Evolutionary conservation across 345 rosid genomes (phyloP), one percentile per base, ranked within the genome.

Genomic region (Citrus reticulata): DNA sequence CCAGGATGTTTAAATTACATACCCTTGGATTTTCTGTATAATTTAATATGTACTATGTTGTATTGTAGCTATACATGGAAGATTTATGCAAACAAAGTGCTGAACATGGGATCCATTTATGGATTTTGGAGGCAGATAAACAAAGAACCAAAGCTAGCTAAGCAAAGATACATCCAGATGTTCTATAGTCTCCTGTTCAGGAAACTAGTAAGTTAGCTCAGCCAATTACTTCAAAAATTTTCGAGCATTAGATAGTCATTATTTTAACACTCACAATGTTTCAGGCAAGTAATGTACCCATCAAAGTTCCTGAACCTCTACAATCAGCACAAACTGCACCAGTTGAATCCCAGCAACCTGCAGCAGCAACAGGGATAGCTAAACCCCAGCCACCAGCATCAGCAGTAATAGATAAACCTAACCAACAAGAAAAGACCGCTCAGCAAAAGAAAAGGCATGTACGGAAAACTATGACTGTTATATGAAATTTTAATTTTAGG

Each of bases 1-100:
- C n/a, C 78, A 63, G 8, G 40, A 77, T 29, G 54, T 16, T 40
- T 54, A 54, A 71, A 10, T 58, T 27, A 54, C 66, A 68, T 30
- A 72, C 39, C 70, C 30, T 5, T 64, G 34, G 24, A 73, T 67
- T 73, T 66, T 51, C 25, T 8, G 54, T 34, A 27, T 40, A 61
- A 61, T 35, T 2, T 64, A 40, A 27, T 19, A 24, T 54, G 49
- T 16, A 70, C 24, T 30, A 22, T 54, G 27, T 57, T 80, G 78
- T 54, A 34, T 73, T 81, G 86, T 85, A 95, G 98, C 89, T 96
- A 96, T 70, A 94, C 98, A 55, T 96, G 97, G 99, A 93, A 96
- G 82, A 89, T 90, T 29, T 92, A 88, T 79, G 92, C 91, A 30
- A 86, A 83, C 62, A 93, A 88, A 82, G 76, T 91, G 86, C 66